A percentile compares a stretch with the other conserved stretches of the same genome.
Conservation (phyloP, 148 eudicot species). For the Rhododendron molle region DNA sequence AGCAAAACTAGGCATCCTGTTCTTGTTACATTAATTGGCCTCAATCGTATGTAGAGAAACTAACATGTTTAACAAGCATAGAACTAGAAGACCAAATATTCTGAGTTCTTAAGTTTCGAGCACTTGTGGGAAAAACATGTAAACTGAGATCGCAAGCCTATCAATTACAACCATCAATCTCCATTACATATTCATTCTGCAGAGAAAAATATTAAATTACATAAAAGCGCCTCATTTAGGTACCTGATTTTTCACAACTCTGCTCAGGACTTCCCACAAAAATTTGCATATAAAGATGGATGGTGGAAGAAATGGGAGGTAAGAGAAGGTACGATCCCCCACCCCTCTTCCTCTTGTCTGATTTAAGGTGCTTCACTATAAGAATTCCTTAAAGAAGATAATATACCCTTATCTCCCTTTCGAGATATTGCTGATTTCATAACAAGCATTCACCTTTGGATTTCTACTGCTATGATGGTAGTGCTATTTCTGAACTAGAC, state of each 20-base stretch:
- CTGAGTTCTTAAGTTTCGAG: neutral
- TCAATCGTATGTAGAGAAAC: neutral
- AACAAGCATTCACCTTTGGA: neutral
- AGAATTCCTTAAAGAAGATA: neutral
- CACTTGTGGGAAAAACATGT: neutral
- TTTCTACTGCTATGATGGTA: neutral
- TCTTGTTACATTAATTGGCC: neutral
- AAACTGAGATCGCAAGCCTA: neutral
- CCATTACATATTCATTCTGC: neutral
- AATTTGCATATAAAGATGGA: neutral
- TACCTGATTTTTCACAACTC: neutral
- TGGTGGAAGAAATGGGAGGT: neutral
- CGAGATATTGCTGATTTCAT: neutral
- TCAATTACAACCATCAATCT: neutral
- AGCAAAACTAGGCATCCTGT: neutral
- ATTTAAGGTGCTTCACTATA: neutral
- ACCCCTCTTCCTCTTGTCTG: neutral
- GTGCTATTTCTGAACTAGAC: neutral
- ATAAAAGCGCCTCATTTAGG: neutral
- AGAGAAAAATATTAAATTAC: neutral
- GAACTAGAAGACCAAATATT: neutral
- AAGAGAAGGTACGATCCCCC: neutral
- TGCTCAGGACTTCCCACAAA: neutral
- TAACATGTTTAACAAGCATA: neutral
- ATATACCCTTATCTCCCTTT: neutral